Conservation (phyloP, 192 early-diverging fungal genomes). For the Backusella australiensis region DNA sequence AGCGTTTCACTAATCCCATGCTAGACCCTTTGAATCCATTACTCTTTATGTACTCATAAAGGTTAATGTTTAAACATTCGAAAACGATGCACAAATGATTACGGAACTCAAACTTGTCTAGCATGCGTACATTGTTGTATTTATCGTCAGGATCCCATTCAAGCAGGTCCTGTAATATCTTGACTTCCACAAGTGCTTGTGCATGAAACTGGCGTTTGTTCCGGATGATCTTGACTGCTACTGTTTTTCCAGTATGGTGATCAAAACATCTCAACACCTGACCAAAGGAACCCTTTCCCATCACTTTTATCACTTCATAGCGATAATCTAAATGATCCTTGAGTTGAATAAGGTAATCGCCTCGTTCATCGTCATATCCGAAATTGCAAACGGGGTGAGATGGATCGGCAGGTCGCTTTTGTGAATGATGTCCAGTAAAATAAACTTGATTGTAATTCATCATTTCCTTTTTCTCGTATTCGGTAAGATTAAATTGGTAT, state of each 20-base stretch:
- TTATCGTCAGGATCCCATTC: slow-evolving; percentile 74
- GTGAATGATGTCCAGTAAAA: slow-evolving; percentile 6
- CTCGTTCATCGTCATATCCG: slow-evolving; percentile 78
- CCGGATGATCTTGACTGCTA: slow-evolving; percentile 90
- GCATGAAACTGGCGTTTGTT: slow-evolving; percentile 94
- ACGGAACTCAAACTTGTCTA: slow-evolving; percentile 88
- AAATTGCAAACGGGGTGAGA: background rate
- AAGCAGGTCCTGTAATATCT: slow-evolving; percentile 79
- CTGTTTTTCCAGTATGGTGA: slow-evolving; percentile 81
- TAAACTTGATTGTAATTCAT: slow-evolving; percentile 2
- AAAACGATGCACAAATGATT: slow-evolving; percentile 92
- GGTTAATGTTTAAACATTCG: slow-evolving; percentile 86
- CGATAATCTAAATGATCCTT: slow-evolving; percentile 88
- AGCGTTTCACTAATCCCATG: slow-evolving; percentile 63
- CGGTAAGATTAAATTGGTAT: slow-evolving; percentile 2
- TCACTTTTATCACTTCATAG: slow-evolving; percentile 82
- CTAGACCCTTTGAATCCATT: slow-evolving; percentile 83
- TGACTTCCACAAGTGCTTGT: slow-evolving; percentile 89
- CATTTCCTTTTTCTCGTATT: slow-evolving; percentile 37
- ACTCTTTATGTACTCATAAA: slow-evolving; percentile 93
- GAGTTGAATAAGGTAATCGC: slow-evolving; percentile 82
- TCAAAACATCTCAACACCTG: slow-evolving; percentile 90
- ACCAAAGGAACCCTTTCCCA: slow-evolving; percentile 95
- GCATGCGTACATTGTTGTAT: slow-evolving; percentile 80
- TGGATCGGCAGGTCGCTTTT: background rate